Evolutionary conservation across 176 grass and related monocot genomes (phyloP).

Genomic region (Poa pratensis): DNA sequence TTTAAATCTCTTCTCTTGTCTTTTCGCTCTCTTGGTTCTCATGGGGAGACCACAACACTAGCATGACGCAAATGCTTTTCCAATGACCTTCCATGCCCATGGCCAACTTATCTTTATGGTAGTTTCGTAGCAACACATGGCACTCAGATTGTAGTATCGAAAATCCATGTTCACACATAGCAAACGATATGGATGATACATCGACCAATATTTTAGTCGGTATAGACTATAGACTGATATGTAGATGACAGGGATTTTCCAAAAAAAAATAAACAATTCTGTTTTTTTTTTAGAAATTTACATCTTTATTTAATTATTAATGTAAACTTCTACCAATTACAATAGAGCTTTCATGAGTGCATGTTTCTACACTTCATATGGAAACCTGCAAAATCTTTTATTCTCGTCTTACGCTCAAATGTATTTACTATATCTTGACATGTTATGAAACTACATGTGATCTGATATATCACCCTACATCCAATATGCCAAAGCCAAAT

Average conservation of each 20-base stretch:
- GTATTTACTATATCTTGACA: background rate
- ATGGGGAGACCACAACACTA: too few species aligned
- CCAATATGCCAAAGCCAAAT: background rate
- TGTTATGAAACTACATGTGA: background rate
- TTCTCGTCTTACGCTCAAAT: background rate
- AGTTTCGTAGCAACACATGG: too few species aligned
- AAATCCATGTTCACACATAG: background rate
- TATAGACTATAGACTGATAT: background rate
- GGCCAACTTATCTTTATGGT: too few species aligned
- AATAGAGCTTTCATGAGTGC: background rate
- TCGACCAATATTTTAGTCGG: background rate
- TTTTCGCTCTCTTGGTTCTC: too few species aligned
- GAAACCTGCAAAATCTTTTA: background rate
- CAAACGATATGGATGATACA: background rate
- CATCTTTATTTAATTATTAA: background rate
- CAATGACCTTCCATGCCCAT: too few species aligned
- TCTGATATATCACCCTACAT: background rate
- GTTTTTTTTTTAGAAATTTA: background rate
- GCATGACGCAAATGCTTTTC: too few species aligned
- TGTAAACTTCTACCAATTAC: background rate
- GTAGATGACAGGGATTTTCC: background rate
- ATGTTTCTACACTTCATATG: background rate
- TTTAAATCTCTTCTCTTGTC: too few species aligned
- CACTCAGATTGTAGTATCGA: background rate
- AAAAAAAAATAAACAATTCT: background rate